phyloP scores from a whole-genome alignment of 331 rosid species.

The Arachis monticola region DNA sequence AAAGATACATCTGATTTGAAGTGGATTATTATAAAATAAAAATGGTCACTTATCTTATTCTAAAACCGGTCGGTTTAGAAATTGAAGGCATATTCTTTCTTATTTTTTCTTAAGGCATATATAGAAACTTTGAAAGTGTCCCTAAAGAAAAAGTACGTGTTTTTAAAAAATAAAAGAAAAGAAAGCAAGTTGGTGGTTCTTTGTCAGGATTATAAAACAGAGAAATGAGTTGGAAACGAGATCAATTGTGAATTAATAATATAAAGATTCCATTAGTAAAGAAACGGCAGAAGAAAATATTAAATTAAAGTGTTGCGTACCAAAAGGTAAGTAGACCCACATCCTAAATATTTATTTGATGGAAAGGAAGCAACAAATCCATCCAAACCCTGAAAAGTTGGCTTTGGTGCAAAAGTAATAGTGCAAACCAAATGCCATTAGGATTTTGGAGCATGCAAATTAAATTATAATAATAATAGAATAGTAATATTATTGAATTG shows the following conservation, averaged over 20 bases:
- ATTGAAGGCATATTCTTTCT: slow-evolving; percentile 4
- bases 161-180: slow-evolving; percentile 33
- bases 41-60: not conserved
- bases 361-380: slow-evolving; percentile 50
- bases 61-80: not conserved
- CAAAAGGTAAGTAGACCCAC: slow-evolving; percentile 48
- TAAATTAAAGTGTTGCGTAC: slow-evolving; percentile 34
- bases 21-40: not conserved
- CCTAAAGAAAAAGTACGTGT: slow-evolving; percentile 42
- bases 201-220: slow-evolving; percentile 47
- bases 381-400: slow-evolving; percentile 53
- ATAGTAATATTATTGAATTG: too few relatives aligned
- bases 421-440: slow-evolving; percentile 43
- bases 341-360: slow-evolving; percentile 29
- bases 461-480: slow-evolving; percentile 19
- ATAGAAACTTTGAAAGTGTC: slow-evolving; percentile 42
- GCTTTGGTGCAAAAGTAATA: slow-evolving; percentile 49
- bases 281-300: slow-evolving; percentile 39
- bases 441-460: slow-evolving; percentile 48
- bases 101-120: not conserved
- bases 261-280: slow-evolving; percentile 49
- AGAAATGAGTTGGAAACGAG: slow-evolving; percentile 48
- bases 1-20: slow-evolving; percentile 4
- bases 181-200: slow-evolving; percentile 44
- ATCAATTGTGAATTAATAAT: slow-evolving; percentile 42